Evolutionary conservation across 139 green algal genomes (phyloP), one percentile per base, ranked within the genome.

Genomic region (Pseudopediastrum boryanum): DNA sequence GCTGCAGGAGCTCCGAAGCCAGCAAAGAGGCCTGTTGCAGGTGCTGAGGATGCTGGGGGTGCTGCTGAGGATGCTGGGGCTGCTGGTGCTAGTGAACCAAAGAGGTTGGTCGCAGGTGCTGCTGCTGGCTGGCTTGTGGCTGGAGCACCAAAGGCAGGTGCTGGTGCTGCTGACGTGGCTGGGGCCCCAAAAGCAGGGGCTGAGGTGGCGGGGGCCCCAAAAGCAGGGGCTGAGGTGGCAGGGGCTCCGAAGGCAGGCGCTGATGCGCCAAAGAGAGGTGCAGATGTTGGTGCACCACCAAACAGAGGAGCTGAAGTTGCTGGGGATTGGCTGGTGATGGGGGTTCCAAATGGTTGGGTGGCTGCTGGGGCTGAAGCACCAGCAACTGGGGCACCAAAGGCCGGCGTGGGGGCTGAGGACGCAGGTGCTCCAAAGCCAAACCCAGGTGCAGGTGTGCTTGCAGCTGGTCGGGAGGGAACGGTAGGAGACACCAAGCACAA

Each of bases 81-180:
- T 59, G 36, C 65, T 6, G 36, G 36, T 36, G 36, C 38, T 33
- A n/a, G n/a, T n/a, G n/a, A n/a, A 46, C 58, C 73, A 52, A 80
- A 80, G 2, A 33, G 41, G n/a, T 56, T 52, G 38, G 78, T 46
- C 35, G 78, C 68, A 43, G 78, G 78, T 31, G 56, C 68, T 84
- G 44, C n/a, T n/a, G n/a, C n/a, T n/a, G n/a, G n/a, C n/a, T n/a
- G n/a, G n/a, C n/a, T n/a, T n/a, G n/a, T n/a, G n/a, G n/a, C n/a
- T n/a, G n/a, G n/a, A n/a, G n/a, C n/a, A n/a, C n/a, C n/a, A n/a
- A n/a, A 19, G 67, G 25, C n/a, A 43, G 5, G 25, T 13, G 56
- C 25, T n/a, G 56, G 10, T 8, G 44, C 46, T 52, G 73, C 73
- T 44, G 73, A 29, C 23, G 65, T 42, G 33, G 65, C 6, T 38